Base-by-base conservation (phyloP, 2,329 filamentous ascomycete species). In the Penicillium verrucosum region DNA sequence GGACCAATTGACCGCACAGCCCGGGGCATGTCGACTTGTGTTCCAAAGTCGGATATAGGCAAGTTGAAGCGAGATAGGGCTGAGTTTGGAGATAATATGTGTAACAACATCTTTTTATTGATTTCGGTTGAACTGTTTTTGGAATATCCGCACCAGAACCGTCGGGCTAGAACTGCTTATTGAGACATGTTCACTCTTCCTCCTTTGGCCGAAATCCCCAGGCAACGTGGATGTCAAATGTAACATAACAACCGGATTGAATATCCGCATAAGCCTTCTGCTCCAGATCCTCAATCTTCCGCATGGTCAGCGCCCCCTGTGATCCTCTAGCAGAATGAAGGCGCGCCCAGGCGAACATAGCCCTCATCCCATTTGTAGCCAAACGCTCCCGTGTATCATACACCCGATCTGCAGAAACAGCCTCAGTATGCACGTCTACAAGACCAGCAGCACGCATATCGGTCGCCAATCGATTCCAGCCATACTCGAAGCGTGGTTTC, bases 171-270 rank as follows among this genome's bases (percentile, higher is more conserved):
- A 36, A 47, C 12, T 25, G 8, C 4, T 11, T 36, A 30, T 9
- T n/a, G 18, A 36, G 0, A 8, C 14, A 12, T n/a, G 9, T 21
- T 50, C 14, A 4, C 1, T 12, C 4, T 42, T 25, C 5, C 14
- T 23, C 7, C 14, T 32, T 5, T 0, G 52, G 45, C 2, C 29
- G 27, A 10, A 50, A 54, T 21, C 52, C 52, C 52, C 52, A 54
- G 27, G 37, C 45, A 50, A 54, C 29, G 41, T 61, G 52, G 25
- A 59, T 52, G 21, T 60, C 56, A 42, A 45, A 59, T 8, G 50
- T 55, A 8, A 55, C 40, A 34, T 59, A 56, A 41, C 58, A 59
- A 10, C 58, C 56, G 8, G 58, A 60, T 47, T 51, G 27, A 34
- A 60, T 46, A 41, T 60, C 56, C 23, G 23, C 29, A 27, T 51